These are phyloP conservation scores for Reticulascus tulasneorum DNA, from an alignment of 2,329 filamentous ascomycete species.

Conservation along the genomic window DNA sequence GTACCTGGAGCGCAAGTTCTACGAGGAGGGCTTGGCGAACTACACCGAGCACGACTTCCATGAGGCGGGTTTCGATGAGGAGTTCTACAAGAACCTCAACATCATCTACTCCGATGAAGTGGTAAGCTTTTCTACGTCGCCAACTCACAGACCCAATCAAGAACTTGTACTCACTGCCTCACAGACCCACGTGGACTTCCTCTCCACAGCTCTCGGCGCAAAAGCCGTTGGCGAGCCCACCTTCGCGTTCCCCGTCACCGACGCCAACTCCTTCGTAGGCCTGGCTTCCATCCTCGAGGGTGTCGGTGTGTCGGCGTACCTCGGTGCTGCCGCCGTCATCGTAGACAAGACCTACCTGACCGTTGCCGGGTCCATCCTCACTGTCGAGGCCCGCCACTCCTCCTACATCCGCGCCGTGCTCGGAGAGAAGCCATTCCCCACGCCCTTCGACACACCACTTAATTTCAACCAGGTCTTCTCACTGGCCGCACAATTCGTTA, in stretches of 20 bases:
- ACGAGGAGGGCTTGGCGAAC: slow-evolving; percentile 54
- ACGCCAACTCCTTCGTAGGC: slow-evolving; percentile 53
- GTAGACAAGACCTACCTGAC: slow-evolving; percentile 55
- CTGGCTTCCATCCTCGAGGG: slow-evolving; percentile 63
- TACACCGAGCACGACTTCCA: slow-evolving; percentile 51
- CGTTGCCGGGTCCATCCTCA: slow-evolving; percentile 59
- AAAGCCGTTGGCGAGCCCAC: slow-evolving; percentile 34
- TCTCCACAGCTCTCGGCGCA: slow-evolving; percentile 44
- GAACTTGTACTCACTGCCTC: neutral
- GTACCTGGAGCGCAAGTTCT: slow-evolving; percentile 60
- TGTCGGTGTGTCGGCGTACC: slow-evolving; percentile 60
- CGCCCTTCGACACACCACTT: slow-evolving; percentile 58
- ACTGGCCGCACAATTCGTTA: slow-evolving; percentile 61
- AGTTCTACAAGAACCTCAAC: slow-evolving; percentile 55
- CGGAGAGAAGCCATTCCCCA: slow-evolving; percentile 48
- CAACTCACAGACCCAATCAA: neutral
- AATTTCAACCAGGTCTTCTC: slow-evolving; percentile 57
- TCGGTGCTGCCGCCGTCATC: slow-evolving; percentile 58
- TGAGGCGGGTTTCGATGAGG: slow-evolving; percentile 42
- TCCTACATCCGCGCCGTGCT: slow-evolving; percentile 53
- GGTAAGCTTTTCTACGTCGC: neutral
- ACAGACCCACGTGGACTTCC: slow-evolving; percentile 53
- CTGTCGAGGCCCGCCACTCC: slow-evolving; percentile 61
- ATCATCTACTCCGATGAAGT: slow-evolving; percentile 54
- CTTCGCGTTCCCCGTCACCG: slow-evolving; percentile 53